A percentile compares a stretch with the other conserved stretches of the same genome.
phyloP scores from a whole-genome alignment of 2,329 filamentous ascomycete species.

The Phialemoniopsis sp. region DNA sequence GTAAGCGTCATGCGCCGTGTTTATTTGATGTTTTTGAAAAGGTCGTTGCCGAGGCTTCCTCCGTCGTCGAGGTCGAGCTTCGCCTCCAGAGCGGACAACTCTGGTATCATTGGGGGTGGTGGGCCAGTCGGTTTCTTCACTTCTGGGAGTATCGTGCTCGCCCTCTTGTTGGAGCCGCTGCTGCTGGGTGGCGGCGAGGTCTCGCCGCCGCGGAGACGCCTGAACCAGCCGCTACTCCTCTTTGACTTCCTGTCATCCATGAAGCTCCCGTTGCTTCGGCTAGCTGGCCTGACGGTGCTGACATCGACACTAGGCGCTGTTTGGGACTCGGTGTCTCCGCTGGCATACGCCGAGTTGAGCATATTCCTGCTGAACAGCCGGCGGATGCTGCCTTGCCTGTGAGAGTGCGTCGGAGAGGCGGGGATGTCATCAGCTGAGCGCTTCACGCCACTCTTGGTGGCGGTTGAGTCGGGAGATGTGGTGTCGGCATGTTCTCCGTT shows the following conservation, averaged over 20 bases:
- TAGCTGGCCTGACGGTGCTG: slow-evolving; percentile 36
- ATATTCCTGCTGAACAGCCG: slow-evolving; percentile 52
- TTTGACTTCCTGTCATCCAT: slow-evolving; percentile 50
- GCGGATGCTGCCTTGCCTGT: slow-evolving; percentile 51
- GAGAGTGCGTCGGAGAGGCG: slow-evolving; percentile 46
- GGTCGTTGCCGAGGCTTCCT: slow-evolving; percentile 42
- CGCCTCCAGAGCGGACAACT: slow-evolving; percentile 47
- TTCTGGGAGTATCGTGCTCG: slow-evolving; percentile 13
- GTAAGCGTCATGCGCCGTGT: not conserved
- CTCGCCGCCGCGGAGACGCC: slow-evolving; percentile 38
- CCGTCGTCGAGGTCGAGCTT: slow-evolving; percentile 40
- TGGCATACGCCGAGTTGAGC: slow-evolving; percentile 49
- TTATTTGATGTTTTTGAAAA: slow-evolving; percentile 59
- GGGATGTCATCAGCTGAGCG: slow-evolving; percentile 46
- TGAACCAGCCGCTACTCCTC: slow-evolving; percentile 57
- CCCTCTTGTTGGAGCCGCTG: slow-evolving; percentile 14
- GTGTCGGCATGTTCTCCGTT: slow-evolving; percentile 32
- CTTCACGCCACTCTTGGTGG: slow-evolving; percentile 36
- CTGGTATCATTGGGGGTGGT: slow-evolving; percentile 58
- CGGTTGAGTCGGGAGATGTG: slow-evolving; percentile 13
- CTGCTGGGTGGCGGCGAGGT: not conserved
- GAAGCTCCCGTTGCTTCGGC: slow-evolving; percentile 43
- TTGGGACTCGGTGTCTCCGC: slow-evolving; percentile 38
- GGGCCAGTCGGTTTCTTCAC: slow-evolving; percentile 38
- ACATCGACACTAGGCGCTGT: slow-evolving; percentile 7